Conservation (phyloP, 805 yeast genomes). For the Candida orba region DNA sequence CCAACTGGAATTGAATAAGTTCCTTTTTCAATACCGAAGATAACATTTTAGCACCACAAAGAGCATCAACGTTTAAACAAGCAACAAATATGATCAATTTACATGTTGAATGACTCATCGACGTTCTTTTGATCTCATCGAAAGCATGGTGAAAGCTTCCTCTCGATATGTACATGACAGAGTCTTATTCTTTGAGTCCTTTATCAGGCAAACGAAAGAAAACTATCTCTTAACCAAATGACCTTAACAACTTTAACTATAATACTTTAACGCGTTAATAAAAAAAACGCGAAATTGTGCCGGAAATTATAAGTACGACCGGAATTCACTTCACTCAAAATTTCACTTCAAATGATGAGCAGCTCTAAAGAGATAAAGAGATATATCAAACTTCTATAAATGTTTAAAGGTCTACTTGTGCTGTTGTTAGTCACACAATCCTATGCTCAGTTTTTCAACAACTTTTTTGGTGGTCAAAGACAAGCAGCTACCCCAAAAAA, state of each 20-base stretch:
- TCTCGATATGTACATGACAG: slow-evolving; percentile 63
- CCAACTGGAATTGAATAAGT: slow-evolving; percentile 76
- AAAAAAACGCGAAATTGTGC: background rate
- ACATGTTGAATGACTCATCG: slow-evolving; percentile 89
- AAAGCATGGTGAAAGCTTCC: slow-evolving; percentile 61
- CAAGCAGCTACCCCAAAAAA: slow-evolving; percentile 29
- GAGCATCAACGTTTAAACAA: slow-evolving; percentile 83
- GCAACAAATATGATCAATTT: slow-evolving; percentile 75
- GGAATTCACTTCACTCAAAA: background rate
- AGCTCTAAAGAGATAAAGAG: background rate
- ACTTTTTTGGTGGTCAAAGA: slow-evolving; percentile 36
- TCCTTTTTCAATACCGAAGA: slow-evolving; percentile 67
- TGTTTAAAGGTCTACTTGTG: background rate
- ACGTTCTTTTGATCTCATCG: slow-evolving; percentile 57
- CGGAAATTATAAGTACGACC: background rate
- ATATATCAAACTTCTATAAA: background rate
- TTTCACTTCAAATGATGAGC: background rate
- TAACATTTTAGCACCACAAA: slow-evolving; percentile 80
- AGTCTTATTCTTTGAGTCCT: no score
- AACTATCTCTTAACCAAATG: no score
- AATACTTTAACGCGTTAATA: background rate
- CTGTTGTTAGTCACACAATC: slow-evolving; percentile 9
- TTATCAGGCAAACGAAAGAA: no score
- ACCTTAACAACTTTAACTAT: no score
- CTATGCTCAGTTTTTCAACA: slow-evolving; percentile 33